Evolutionary conservation across 768 basidiomycete species (phyloP).

Genomic region (Coprinopsis strossmayeri): DNA sequence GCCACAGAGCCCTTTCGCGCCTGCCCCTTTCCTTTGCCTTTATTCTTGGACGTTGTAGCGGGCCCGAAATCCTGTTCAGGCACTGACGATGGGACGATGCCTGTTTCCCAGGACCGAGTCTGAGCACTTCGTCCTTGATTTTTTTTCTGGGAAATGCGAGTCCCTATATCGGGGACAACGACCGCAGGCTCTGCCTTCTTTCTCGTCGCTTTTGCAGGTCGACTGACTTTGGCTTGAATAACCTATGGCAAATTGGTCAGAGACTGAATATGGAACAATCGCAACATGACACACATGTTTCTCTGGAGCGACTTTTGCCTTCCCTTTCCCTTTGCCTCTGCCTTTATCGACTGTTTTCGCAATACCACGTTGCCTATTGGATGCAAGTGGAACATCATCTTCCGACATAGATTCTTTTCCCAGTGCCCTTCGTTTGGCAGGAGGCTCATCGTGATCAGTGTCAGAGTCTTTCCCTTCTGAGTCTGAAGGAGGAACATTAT

Average conservation of each 20-base stretch:
- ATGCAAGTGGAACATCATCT: constrained; percentile 37
- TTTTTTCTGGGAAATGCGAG: not conserved
- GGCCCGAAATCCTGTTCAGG: constrained; percentile 41
- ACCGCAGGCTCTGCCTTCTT: not conserved
- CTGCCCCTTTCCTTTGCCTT: not conserved
- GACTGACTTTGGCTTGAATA: not conserved
- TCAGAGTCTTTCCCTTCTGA: not conserved
- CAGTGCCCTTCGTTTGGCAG: not conserved
- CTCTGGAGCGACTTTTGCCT: too few relatives aligned
- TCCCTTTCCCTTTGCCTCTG: constrained; percentile 15
- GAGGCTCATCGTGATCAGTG: not conserved
- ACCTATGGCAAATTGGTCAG: not conserved
- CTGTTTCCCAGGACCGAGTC: constrained; percentile 26
- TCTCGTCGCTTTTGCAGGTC: not conserved
- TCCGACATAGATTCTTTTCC: not conserved
- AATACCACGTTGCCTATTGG: not conserved
- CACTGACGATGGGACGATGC: constrained; percentile 51
- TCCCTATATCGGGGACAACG: not conserved
- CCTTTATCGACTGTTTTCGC: constrained; percentile 12
- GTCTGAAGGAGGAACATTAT: not conserved
- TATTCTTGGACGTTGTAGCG: constrained; percentile 3
- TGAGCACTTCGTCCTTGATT: not conserved
- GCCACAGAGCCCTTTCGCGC: not conserved
- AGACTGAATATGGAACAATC: not conserved
- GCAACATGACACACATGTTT: not conserved